Conservation (phyloP, 2,329 filamentous ascomycete species). For the Magnaporthiopsis incrustans region DNA sequence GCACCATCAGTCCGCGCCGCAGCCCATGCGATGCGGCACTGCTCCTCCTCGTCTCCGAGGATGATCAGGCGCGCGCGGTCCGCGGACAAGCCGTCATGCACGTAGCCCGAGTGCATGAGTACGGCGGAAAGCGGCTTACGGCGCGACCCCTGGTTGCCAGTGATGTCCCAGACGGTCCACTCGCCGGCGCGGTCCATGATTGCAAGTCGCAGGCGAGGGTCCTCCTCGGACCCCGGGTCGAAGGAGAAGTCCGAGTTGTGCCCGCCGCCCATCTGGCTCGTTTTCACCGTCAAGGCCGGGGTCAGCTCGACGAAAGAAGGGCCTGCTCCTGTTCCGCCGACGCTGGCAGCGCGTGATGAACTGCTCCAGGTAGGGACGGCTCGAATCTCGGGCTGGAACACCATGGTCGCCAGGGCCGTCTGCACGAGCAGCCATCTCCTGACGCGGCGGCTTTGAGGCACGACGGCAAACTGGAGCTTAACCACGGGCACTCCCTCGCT, state of each 20-base stretch:
- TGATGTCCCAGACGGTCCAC: conserved; percentile 62
- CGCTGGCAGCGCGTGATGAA: too few relatives aligned
- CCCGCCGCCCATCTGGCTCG: conserved; percentile 42
- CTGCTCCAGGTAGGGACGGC: conserved; percentile 21
- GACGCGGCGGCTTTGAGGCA: conserved; percentile 26
- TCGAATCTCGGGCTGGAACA: conserved; percentile 44
- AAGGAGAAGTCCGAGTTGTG: conserved; percentile 58
- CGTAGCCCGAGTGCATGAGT: not conserved
- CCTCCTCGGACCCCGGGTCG: conserved; percentile 43
- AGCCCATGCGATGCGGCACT: not conserved
- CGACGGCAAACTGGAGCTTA: conserved; percentile 40
- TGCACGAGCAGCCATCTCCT: conserved; percentile 46
- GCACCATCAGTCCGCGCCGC: too few relatives aligned
- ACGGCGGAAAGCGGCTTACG: conserved; percentile 26
- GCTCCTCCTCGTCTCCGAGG: not conserved
- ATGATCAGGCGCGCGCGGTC: not conserved
- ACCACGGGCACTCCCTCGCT: conserved; percentile 41
- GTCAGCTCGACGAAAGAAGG: conserved; percentile 48
- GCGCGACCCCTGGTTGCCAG: conserved; percentile 25
- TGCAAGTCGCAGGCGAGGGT: conserved; percentile 50
- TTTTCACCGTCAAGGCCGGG: conserved; percentile 43
- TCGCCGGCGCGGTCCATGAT: conserved; percentile 56
- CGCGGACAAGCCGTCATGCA: conserved; percentile 6
- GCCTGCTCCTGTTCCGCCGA: conserved; percentile 14
- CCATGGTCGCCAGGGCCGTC: conserved; percentile 40